Conservation (phyloP, 1,284 basidiomycete species). For the Rhodotorula sp. region DNA sequence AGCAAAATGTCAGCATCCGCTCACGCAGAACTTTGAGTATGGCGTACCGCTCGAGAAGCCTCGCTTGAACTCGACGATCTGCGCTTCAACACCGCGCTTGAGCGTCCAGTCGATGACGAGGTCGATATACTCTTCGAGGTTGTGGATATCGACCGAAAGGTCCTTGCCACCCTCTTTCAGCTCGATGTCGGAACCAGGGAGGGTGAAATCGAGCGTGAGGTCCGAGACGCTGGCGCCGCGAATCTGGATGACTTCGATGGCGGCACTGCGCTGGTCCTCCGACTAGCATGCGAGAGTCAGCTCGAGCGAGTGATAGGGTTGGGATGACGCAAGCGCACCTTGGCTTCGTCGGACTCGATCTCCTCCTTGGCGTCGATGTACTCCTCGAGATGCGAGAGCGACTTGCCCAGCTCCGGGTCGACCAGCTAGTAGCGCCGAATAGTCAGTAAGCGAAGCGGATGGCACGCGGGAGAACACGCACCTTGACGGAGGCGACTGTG, state of each 20-base stretch:
- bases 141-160: conserved; percentile 75
- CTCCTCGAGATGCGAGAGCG: conserved; percentile 74
- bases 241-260: conserved; percentile 54
- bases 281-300: conserved; percentile 38
- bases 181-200: conserved; percentile 88
- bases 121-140: conserved; percentile 83
- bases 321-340: conserved; percentile 50
- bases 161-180: conserved; percentile 75
- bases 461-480: conserved; percentile 49
- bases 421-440: conserved; percentile 60
- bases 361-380: conserved; percentile 53
- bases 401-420: conserved; percentile 80
- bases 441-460: background rate
- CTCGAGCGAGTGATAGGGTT: background rate
- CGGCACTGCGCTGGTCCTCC: conserved; percentile 48
- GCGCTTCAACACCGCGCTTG: conserved; percentile 45
- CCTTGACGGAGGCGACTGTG: conserved; percentile 77
- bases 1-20: background rate
- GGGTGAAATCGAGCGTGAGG: conserved; percentile 89
- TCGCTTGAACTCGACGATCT: conserved; percentile 50
- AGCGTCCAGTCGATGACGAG: conserved; percentile 55
- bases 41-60: conserved; percentile 48
- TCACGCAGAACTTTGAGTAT: too few relatives aligned
- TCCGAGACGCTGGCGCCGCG: conserved; percentile 69
- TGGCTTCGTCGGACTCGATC: conserved; percentile 51